Conservation (phyloP, 345 rosid genomes). For the Linum tenue region DNA sequence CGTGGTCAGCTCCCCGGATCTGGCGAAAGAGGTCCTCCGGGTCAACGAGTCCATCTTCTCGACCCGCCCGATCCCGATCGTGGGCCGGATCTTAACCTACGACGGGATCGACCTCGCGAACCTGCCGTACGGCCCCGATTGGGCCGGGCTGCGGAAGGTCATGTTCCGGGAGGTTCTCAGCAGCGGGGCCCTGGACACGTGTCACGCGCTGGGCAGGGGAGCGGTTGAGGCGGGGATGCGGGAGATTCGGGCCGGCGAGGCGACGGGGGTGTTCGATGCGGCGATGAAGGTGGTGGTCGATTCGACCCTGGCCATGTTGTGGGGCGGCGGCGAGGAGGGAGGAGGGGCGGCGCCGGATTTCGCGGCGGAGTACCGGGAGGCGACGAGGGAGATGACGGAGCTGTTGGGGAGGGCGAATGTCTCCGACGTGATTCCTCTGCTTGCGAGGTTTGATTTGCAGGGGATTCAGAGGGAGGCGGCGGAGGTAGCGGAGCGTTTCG, state of each 20-base stretch:
- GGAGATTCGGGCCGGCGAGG: slow-evolving; percentile 4
- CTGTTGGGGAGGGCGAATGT: slow-evolving; percentile 36
- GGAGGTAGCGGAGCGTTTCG: too few species aligned
- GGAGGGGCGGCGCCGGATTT: slow-evolving; percentile 18
- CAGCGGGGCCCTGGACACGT: background rate
- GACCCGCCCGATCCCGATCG: too few species aligned
- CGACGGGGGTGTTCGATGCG: slow-evolving; percentile 29
- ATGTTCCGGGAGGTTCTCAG: background rate
- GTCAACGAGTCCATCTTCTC: slow-evolving; percentile 6
- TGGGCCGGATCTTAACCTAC: background rate
- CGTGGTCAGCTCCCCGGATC: slow-evolving; percentile 29
- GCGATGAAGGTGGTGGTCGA: background rate
- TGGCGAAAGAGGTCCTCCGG: slow-evolving; percentile 31
- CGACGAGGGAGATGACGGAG: background rate
- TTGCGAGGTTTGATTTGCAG: slow-evolving; percentile 45
- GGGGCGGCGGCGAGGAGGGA: slow-evolving; percentile 1
- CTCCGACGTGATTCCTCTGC: slow-evolving; percentile 39
- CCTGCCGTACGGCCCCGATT: background rate
- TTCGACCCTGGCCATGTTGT: too few species aligned
- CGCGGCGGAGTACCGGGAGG: slow-evolving; percentile 27
- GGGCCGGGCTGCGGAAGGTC: background rate
- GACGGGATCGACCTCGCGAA: background rate
- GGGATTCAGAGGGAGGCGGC: slow-evolving; percentile 19
- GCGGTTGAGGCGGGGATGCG: background rate
- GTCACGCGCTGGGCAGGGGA: background rate